A percentile compares a stretch with the other conserved stretches of the same genome.
These are phyloP conservation scores for Brassica juncea DNA, from an alignment of 345 rosid genomes.

Conservation along the genomic window DNA sequence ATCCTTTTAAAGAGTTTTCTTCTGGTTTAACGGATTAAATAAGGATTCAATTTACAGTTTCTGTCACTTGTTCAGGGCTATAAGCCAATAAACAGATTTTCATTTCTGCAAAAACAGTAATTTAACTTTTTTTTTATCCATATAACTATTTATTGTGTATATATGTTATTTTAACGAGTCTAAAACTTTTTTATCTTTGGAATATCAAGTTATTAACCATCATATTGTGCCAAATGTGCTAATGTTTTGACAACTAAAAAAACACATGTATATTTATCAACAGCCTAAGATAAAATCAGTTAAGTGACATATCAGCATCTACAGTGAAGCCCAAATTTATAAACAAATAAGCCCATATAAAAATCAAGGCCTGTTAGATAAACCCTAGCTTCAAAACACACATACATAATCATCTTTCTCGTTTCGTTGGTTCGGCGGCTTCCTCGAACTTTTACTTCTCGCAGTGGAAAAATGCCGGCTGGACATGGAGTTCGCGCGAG, in stretches of 20 bases:
- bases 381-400: neutral
- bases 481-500: neutral
- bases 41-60: neutral
- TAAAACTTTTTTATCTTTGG: no score
- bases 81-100: neutral
- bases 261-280: neutral
- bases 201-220: no score
- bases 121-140: no score
- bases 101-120: neutral
- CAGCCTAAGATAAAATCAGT: neutral
- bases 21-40: neutral
- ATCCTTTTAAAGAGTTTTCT: neutral
- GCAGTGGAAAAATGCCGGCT: neutral
- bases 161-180: no score
- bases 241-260: neutral
- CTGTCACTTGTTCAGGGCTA: neutral
- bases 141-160: no score
- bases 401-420: neutral
- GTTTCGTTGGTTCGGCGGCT: neutral
- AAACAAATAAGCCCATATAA: neutral
- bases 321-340: neutral
- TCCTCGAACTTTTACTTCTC: neutral
- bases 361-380: neutral
- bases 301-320: neutral
- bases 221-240: neutral